Evolutionary conservation across 1,284 basidiomycete species (phyloP), one percentile per base, ranked within the genome.

Genomic region (Cryptococcus jaspeensis): DNA sequence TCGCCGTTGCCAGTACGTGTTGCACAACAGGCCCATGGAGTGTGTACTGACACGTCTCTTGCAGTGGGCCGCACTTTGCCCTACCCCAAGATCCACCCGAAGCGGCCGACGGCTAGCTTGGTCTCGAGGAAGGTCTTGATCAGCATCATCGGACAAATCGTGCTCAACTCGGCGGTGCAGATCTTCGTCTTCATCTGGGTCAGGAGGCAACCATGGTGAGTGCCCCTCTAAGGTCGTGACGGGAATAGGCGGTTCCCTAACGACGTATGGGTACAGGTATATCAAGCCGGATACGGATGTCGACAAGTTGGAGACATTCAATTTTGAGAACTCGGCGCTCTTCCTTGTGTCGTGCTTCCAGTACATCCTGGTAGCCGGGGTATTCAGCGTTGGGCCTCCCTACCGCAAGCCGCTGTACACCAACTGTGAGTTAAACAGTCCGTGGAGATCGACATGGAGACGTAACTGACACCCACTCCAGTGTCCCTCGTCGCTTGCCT

Each of bases 271-370:
- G 20, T 35, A 8, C 58, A 79, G 77, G 76, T 84, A 84, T 69
- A 74, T 78, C n/a, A 78, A 84, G 39, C 85, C 87, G 2, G 79
- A 81, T 39, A 79, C 82, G 52, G 81, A 85, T 56, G 85, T 84
- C 50, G 84, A 89, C 73, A 85, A 92, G 70, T 82, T 99, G 53
- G 85, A 94, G 64, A 88, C 91, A n/a, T 84, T 81, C 53, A 99
- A 96, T 74, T 94, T 85, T 65, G 96, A 99, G 76, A 99, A 99
- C 76, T 88, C 95, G 8, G 85, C 85, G 8, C 78, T 99, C 55
- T 99, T 99, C 80, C 79, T 98, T 65, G 83, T 98, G 50, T 97
- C 94, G 3, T 95, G 91, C 62, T 99, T 98, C 85, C 96, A 99
- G 79, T 99, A 99, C 77, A 91, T 99, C 65, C 82, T 98, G 41